Conservation (phyloP, 2,329 filamentous ascomycete genomes). For the Neobulgaria alba region DNA sequence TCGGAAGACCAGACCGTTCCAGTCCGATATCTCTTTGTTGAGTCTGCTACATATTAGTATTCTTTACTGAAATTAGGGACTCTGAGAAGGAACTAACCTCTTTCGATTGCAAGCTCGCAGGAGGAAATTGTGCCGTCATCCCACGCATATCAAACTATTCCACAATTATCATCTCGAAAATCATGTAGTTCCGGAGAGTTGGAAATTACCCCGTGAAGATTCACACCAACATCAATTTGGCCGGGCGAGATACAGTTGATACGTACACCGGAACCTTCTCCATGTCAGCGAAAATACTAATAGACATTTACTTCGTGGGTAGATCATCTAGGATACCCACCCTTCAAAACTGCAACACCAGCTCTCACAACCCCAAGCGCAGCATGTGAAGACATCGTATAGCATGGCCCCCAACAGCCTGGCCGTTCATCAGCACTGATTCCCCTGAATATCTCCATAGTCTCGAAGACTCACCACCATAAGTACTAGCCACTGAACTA, state of each 20-base stretch:
- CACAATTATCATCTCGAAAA: background rate
- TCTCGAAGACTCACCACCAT: no score
- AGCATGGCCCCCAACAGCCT: conserved; percentile 52
- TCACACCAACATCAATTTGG: conserved; percentile 34
- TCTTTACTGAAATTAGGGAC: background rate
- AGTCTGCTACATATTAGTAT: conserved; percentile 20
- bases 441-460: no score
- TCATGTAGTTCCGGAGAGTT: conserved; percentile 19
- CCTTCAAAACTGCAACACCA: conserved; percentile 49
- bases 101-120: conserved; percentile 42
- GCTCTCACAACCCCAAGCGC: conserved; percentile 51
- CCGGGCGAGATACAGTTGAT: conserved; percentile 45
- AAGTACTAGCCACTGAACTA: conserved; percentile 45
- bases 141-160: conserved; percentile 39
- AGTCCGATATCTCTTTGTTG: conserved; percentile 46
- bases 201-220: conserved; percentile 36
- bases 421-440: no score
- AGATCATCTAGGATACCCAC: no score
- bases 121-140: conserved; percentile 46
- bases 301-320: no score
- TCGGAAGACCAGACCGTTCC: conserved; percentile 47
- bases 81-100: conserved; percentile 28
- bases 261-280: conserved; percentile 47
- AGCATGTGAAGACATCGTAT: conserved; percentile 52
- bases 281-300: no score